Evolutionary conservation across 805 yeast species (phyloP).

Genomic region (Nakazawaea ernobii): DNA sequence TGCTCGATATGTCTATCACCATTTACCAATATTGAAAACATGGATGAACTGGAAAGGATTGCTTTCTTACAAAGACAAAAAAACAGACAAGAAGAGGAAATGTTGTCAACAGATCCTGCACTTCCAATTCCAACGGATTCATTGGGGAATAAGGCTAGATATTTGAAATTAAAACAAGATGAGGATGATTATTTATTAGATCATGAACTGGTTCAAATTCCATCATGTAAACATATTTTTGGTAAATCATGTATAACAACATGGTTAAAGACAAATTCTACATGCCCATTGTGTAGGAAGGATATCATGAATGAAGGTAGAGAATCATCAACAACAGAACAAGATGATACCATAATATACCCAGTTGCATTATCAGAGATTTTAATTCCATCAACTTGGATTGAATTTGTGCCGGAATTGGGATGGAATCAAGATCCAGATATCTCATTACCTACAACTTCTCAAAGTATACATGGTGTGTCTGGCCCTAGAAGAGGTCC

Average conservation of each 20-base stretch:
- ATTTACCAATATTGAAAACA: background rate
- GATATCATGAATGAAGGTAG: slow-evolving; percentile 29
- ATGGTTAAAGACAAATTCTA: slow-evolving; percentile 66
- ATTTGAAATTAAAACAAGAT: slow-evolving; percentile 9
- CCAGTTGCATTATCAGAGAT: slow-evolving; percentile 24
- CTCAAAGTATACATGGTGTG: background rate
- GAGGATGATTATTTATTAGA: slow-evolving; percentile 12
- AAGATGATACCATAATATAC: slow-evolving; percentile 16
- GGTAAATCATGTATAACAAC: slow-evolving; percentile 74
- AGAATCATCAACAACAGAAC: slow-evolving; percentile 9
- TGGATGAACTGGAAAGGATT: background rate
- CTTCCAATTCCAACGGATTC: background rate
- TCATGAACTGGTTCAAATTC: slow-evolving; percentile 66
- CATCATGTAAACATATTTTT: slow-evolving; percentile 73
- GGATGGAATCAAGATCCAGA: background rate
- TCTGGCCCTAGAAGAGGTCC: slow-evolving; percentile 6
- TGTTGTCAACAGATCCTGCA: background rate
- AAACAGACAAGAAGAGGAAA: background rate
- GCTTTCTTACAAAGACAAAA: background rate
- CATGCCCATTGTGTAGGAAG: slow-evolving; percentile 83
- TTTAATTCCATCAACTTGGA: slow-evolving; percentile 25
- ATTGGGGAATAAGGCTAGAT: background rate
- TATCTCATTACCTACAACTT: background rate
- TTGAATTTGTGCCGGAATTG: slow-evolving; percentile 14
- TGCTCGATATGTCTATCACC: slow-evolving; percentile 1